Percentiles rank a stretch among this genome's conserved stretches.
These are phyloP conservation scores for Neonectria sp. DNA, from an alignment of 2,329 filamentous ascomycete species.

Conservation along the genomic window DNA sequence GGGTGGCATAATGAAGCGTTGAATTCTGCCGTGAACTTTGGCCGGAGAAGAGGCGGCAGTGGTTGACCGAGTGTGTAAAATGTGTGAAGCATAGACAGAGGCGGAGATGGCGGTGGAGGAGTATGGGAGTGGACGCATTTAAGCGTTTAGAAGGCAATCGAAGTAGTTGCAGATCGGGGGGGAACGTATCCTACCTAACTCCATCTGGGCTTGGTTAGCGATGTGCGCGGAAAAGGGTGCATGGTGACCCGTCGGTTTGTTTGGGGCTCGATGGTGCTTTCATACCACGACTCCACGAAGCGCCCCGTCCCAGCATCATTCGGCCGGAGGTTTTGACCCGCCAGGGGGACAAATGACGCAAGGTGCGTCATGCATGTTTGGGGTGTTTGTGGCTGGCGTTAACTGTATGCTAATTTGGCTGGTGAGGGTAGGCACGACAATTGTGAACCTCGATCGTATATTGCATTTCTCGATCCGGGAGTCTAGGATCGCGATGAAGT, in stretches of 20 bases:
- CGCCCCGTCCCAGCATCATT: conserved; percentile 13
- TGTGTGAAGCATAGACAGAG: conserved; percentile 23
- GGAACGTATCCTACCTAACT: not conserved
- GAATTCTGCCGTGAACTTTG: conserved; percentile 21
- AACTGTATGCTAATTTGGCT: conserved; percentile 13
- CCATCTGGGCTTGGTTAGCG: conserved; percentile 9
- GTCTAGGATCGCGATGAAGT: conserved; percentile 43
- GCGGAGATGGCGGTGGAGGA: conserved; percentile 32
- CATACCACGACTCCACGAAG: not conserved
- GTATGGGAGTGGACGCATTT: conserved; percentile 3
- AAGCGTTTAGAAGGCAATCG: not conserved
- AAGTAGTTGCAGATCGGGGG: conserved; percentile 12
- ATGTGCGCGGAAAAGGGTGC: not conserved
- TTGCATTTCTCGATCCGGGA: conserved; percentile 40
- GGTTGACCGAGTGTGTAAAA: conserved; percentile 7
- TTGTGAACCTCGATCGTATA: conserved; percentile 39
- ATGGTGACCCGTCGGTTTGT: not conserved
- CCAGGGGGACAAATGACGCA: conserved; percentile 41
- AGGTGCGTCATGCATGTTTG: conserved; percentile 45
- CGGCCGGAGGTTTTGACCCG: conserved; percentile 43
- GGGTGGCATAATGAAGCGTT: conserved; percentile 50
- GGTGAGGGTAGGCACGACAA: conserved; percentile 15
- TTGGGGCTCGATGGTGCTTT: conserved; percentile 10
- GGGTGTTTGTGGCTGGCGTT: conserved; percentile 1
- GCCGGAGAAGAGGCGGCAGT: not conserved